Percentiles rank a stretch among this genome's conserved stretches.
Conservation (phyloP, 257 asterid genomes). For the Linderniella brevidens region DNA sequence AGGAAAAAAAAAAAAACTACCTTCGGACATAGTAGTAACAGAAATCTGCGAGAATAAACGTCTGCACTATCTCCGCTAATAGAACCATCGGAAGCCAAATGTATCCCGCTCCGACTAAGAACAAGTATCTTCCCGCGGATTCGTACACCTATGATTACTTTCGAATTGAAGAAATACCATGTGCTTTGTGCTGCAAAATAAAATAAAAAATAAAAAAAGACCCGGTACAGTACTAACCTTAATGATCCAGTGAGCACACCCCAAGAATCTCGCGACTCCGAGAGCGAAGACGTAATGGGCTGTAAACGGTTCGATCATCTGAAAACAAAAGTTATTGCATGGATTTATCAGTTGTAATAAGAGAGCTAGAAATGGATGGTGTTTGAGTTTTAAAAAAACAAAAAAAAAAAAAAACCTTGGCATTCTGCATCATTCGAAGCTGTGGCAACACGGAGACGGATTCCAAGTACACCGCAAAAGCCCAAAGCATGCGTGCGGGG, state of each 20-base stretch:
- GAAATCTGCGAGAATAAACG: constrained; percentile 84
- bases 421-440: constrained; percentile 82
- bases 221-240: constrained; percentile 25
- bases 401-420: constrained; percentile 36
- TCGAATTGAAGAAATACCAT: background rate
- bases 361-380: background rate
- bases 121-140: constrained; percentile 42
- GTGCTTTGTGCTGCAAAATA: too few species aligned
- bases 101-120: constrained; percentile 44
- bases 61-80: constrained; percentile 64
- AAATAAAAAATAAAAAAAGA: background rate
- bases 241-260: constrained; percentile 90
- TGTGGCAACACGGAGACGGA: constrained; percentile 78
- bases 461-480: constrained; percentile 68
- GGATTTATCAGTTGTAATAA: background rate
- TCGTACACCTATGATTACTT: constrained; percentile 36
- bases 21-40: constrained; percentile 83
- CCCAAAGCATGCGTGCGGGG: constrained; percentile 53
- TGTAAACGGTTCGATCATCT: constrained; percentile 88
- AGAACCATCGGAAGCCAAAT: constrained; percentile 60
- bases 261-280: constrained; percentile 68
- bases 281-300: constrained; percentile 87
- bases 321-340: constrained; percentile 2
- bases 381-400: too few species aligned
- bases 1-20: too few species aligned